Base-by-base conservation (phyloP, 306 rosid genomes). In the Begonia loranthoides region DNA sequence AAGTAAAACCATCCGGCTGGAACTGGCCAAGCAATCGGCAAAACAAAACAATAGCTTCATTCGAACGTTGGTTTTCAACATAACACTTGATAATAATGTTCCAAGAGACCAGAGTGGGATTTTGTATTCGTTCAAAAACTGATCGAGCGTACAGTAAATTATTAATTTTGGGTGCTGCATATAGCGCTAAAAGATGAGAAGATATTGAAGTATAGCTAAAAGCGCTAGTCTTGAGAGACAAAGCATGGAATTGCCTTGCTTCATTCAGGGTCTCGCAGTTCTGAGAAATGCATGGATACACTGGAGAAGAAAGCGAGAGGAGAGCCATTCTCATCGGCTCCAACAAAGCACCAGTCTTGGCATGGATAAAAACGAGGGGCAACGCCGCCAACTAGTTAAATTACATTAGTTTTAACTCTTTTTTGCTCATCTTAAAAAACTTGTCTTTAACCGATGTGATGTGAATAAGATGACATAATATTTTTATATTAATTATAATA, bases 101-200 rank as follows among this genome's bases (percentile, higher is more conserved):
- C 74, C 72, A 77, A 16, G 75, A 68, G 24, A 77, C 36, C 47
- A 77, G 39, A 40, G 55, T 43, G 54, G 81, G 81, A 41, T 33
- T n/a, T 2, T 11, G 58, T 17, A 80, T 63, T 45, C 38, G 44
- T 41, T 63, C 50, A 46, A 77, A 77, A 33, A 77, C 55, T 58
- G 70, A 62, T 16, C 47, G 73, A 13, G 75, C 81, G 58, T 66
- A 70, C 9, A 56, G 43, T 15, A 80, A 74, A 48, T 73, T 41
- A 70, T 76, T 76, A 67, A 68, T 57, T 55, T 58, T 45, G 68
- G 79, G 79, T 55, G 60, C 38, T 9, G 76, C 65, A 63, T 80
- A 76, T 56, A 76, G 80, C 24, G 72, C 46, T 3, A 80, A 50
- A 60, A 80, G 50, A 66, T 63, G 73, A 13, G 80, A 71, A 58